Conservation (phyloP, 805 yeast species). For the Lipomyces yamanashiensis region DNA sequence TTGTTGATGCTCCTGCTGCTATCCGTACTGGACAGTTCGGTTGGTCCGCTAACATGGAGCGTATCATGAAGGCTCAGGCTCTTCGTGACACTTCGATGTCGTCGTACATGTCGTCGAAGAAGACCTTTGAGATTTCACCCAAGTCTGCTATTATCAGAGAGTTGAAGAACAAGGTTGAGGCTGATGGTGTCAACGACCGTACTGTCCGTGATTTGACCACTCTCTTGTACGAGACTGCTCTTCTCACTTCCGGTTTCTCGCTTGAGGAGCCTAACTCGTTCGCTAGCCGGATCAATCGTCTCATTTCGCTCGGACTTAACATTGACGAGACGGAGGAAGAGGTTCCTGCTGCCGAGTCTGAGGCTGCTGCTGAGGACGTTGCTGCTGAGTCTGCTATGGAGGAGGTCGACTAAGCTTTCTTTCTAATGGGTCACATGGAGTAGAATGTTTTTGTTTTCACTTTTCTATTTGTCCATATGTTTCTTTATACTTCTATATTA, state of each 20-base stretch:
- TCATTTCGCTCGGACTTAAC: constrained; percentile 96
- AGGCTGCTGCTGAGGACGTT: constrained; percentile 62
- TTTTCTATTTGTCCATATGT: constrained; percentile 9
- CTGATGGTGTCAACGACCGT: constrained; percentile 97
- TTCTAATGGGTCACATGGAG: neutral
- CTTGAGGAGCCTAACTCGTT: constrained; percentile 98
- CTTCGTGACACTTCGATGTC: constrained; percentile 98
- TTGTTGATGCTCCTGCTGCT: constrained; percentile 99
- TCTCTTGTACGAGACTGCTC: constrained; percentile 94
- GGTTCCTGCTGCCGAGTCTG: constrained; percentile 47
- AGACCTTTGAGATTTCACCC: constrained; percentile 98
- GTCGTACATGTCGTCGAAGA: constrained; percentile 99
- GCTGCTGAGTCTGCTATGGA: constrained; percentile 96
- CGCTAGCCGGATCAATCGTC: constrained; percentile 97
- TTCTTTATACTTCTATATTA: neutral
- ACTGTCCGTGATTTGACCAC: constrained; percentile 97
- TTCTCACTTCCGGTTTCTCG: constrained; percentile 97
- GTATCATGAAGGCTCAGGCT: constrained; percentile 99
- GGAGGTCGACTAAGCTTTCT: constrained; percentile 80
- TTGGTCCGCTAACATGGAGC: constrained; percentile 99
- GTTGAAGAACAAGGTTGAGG: constrained; percentile 93
- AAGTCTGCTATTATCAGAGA: constrained; percentile 93
- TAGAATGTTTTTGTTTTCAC: neutral
- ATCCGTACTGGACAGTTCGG: constrained; percentile 99
- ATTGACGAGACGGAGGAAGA: constrained; percentile 83